phyloP scores from a whole-genome alignment of 345 rosid genomes.

The Mercurialis annua region DNA sequence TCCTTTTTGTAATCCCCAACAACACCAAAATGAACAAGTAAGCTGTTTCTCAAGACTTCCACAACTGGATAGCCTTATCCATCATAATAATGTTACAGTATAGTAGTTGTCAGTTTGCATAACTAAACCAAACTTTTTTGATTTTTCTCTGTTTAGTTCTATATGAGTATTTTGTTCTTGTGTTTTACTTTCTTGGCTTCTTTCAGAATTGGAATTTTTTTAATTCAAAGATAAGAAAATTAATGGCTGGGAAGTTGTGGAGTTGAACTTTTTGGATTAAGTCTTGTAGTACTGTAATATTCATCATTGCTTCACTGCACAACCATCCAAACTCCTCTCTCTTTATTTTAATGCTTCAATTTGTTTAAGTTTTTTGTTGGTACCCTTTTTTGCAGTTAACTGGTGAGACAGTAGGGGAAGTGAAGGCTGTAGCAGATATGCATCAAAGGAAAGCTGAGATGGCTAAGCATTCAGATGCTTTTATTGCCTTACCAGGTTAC shows the following conservation, averaged over 20 bases:
- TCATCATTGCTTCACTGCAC: constrained; percentile 58
- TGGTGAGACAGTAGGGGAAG: constrained; percentile 99
- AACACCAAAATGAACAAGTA: neutral
- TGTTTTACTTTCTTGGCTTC: constrained; percentile 29
- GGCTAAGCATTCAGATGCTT: constrained; percentile 99
- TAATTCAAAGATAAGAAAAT: neutral
- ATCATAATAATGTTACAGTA: neutral
- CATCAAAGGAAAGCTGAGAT: constrained; percentile 99
- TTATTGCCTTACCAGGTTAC: constrained; percentile 99
- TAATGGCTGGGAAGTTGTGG: constrained; percentile 12
- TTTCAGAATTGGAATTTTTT: constrained; percentile 13
- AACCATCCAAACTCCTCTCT: constrained; percentile 27
- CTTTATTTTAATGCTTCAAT: constrained; percentile 14
- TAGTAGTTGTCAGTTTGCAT: neutral
- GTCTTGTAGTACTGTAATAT: constrained; percentile 34
- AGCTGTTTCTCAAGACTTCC: neutral
- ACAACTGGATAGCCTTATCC: constrained; percentile 27
- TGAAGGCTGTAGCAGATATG: constrained; percentile 99
- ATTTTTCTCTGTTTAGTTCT: constrained; percentile 20
- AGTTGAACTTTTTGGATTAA: constrained; percentile 51
- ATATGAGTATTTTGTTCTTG: constrained; percentile 11
- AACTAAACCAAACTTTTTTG: constrained; percentile 13
- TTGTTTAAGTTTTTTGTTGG: constrained; percentile 19
- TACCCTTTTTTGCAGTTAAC: constrained; percentile 62
- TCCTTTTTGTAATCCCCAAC: neutral